Evolutionary conservation across 2,329 filamentous ascomycete species (phyloP).

Genomic region (Thelonectria olida): DNA sequence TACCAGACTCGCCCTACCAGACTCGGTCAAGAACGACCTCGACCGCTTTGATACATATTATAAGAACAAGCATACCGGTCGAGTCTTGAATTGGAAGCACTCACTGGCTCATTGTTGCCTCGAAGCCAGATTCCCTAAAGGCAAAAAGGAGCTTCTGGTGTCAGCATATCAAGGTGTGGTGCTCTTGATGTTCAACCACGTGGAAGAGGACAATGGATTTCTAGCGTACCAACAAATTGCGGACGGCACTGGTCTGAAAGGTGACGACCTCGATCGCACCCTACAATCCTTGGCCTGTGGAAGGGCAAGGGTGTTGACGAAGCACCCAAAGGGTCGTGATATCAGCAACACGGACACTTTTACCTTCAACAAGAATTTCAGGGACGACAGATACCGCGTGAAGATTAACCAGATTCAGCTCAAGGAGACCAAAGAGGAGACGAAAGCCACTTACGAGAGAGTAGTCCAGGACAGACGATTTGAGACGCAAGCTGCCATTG

Average conservation of each 20-base stretch:
- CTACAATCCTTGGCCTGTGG: slow-evolving; percentile 95
- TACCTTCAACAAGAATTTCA: slow-evolving; percentile 79
- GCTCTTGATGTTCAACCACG: slow-evolving; percentile 86
- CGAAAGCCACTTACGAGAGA: slow-evolving; percentile 90
- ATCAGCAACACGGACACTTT: slow-evolving; percentile 84
- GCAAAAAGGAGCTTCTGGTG: slow-evolving; percentile 87
- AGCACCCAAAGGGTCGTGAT: slow-evolving; percentile 86
- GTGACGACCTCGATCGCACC: slow-evolving; percentile 84
- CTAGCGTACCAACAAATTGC: slow-evolving; percentile 81
- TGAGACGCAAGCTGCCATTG: slow-evolving; percentile 96
- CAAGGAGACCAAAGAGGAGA: slow-evolving; percentile 94
- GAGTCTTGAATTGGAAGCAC: slow-evolving; percentile 91
- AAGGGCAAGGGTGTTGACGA: slow-evolving; percentile 83
- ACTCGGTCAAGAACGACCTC: slow-evolving; percentile 78
- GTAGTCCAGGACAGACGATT: slow-evolving; percentile 91
- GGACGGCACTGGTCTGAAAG: slow-evolving; percentile 76
- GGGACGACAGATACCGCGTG: slow-evolving; percentile 84
- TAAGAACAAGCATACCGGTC: slow-evolving; percentile 86
- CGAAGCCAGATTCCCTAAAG: slow-evolving; percentile 81
- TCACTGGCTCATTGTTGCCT: slow-evolving; percentile 90
- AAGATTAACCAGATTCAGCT: slow-evolving; percentile 99
- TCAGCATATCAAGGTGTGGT: slow-evolving; percentile 93
- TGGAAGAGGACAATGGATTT: slow-evolving; percentile 64
- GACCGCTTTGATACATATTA: slow-evolving; percentile 87
- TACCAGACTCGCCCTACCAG: slow-evolving; percentile 74